These are phyloP conservation scores for Gnaphalium uliginosum DNA, from an alignment of 129 eudicot genomes.

Conservation along the genomic window DNA sequence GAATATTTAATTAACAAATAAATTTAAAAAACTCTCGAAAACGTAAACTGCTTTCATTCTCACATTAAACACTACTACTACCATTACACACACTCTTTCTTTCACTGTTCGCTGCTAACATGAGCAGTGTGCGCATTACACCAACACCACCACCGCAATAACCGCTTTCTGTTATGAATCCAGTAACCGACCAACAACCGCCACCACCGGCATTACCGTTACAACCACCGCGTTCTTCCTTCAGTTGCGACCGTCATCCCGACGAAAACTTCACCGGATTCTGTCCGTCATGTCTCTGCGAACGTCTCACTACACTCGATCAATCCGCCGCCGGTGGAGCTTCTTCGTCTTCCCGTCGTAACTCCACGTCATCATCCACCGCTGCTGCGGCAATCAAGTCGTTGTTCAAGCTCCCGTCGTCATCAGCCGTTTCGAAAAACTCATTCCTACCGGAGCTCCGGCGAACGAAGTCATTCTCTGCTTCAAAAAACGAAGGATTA, in stretches of 20 bases:
- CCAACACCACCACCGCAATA: conserved; percentile 4
- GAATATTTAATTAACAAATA: background rate
- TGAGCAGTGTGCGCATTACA: conserved; percentile 30
- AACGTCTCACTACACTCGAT: conserved; percentile 78
- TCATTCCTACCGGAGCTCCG: conserved; percentile 72
- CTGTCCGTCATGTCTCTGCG: conserved; percentile 85
- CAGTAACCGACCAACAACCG: conserved; percentile 49
- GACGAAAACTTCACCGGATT: conserved; percentile 78
- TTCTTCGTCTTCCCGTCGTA: conserved; percentile 53
- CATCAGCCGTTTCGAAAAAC: conserved; percentile 23
- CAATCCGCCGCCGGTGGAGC: conserved; percentile 46
- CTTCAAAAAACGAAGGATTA: conserved; percentile 70
- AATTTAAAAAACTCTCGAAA: conserved; percentile 8
- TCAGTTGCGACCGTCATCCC: conserved; percentile 88
- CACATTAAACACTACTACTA: background rate
- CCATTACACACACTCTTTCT: background rate
- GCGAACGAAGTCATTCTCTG: conserved; percentile 77
- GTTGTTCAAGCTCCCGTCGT: background rate
- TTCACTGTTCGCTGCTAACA: conserved; percentile 34
- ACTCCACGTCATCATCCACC: conserved; percentile 57
- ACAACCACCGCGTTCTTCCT: conserved; percentile 70
- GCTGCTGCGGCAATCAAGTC: conserved; percentile 40
- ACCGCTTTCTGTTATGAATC: conserved; percentile 51
- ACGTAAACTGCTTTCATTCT: conserved; percentile 32
- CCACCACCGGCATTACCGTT: conserved; percentile 50